A percentile compares a stretch with the other conserved stretches of the same genome.
Conservation (phyloP, 306 rosid genomes). For the Prunus davidiana region DNA sequence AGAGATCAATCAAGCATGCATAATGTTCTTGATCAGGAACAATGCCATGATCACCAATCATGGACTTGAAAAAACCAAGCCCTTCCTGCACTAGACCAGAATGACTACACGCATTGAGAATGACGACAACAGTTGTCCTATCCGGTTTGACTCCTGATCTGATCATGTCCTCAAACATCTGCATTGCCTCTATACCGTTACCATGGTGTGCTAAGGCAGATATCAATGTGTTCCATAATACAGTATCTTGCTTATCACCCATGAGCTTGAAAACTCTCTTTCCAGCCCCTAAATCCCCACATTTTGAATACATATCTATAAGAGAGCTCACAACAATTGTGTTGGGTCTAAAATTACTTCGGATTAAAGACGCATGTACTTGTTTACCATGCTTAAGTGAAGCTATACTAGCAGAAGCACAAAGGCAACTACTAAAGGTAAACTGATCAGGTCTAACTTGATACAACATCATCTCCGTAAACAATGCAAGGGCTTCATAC, state of each 20-base stretch:
- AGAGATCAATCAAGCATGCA: constrained; percentile 67
- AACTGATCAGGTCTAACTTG: constrained; percentile 67
- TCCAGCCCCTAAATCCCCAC: constrained; percentile 61
- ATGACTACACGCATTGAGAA: constrained; percentile 74
- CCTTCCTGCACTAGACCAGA: constrained; percentile 76
- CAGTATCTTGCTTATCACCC: constrained; percentile 56
- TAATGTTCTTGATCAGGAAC: constrained; percentile 77
- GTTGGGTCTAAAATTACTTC: constrained; percentile 57
- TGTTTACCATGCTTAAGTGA: constrained; percentile 68
- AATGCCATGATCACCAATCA: constrained; percentile 46
- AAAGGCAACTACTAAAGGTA: constrained; percentile 73
- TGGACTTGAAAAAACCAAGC: constrained; percentile 54
- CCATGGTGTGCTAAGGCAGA: constrained; percentile 69
- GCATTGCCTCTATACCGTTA: constrained; percentile 50
- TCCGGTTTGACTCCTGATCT: constrained; percentile 61
- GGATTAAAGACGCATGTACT: constrained; percentile 56
- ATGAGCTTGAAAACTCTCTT: constrained; percentile 40
- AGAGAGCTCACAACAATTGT: constrained; percentile 69
- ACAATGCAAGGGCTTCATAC: constrained; percentile 65
- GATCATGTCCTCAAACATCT: constrained; percentile 51
- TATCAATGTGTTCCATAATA: constrained; percentile 75
- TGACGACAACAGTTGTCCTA: constrained; percentile 51
- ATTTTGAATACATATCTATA: constrained; percentile 77
- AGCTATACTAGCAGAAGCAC: constrained; percentile 67
- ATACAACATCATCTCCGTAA: constrained; percentile 49